Evolutionary conservation across 179 eudicot genomes (phyloP).

Genomic region (Silene vulgaris): DNA sequence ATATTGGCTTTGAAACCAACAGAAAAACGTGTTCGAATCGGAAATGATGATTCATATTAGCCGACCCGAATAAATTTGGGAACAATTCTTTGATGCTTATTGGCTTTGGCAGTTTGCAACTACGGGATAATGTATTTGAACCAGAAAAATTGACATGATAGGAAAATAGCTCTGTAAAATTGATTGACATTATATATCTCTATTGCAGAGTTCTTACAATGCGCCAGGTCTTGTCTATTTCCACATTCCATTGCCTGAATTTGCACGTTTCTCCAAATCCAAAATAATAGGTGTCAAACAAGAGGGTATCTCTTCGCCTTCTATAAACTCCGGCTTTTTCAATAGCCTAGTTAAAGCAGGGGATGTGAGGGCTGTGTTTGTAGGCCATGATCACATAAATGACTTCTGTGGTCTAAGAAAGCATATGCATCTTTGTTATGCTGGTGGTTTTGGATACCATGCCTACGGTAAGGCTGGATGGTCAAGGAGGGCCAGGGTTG

Average conservation of each 20-base stretch:
- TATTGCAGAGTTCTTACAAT: conserved; percentile 50
- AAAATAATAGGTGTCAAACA: conserved; percentile 72
- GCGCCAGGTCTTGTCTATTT: conserved; percentile 87
- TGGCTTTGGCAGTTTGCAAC: background rate
- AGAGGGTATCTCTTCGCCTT: conserved; percentile 80
- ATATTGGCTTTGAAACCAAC: background rate
- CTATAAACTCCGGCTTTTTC: conserved; percentile 68
- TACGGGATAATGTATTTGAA: background rate
- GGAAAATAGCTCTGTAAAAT: background rate
- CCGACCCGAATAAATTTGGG: background rate
- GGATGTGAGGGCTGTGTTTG: conserved; percentile 75
- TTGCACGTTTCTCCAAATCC: conserved; percentile 55
- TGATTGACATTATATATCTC: background rate
- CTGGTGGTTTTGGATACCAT: conserved; percentile 96
- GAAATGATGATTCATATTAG: background rate
- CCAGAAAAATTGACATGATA: background rate
- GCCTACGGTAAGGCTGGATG: conserved; percentile 97
- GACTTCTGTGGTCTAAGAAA: conserved; percentile 79
- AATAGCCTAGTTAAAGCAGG: conserved; percentile 76
- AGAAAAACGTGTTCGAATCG: background rate
- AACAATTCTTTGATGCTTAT: background rate
- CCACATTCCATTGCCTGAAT: conserved; percentile 92
- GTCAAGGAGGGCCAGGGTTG: conserved; percentile 83
- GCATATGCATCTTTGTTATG: conserved; percentile 76
- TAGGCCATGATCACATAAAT: conserved; percentile 87